phyloP scores from a whole-genome alignment of 2,329 filamentous ascomycete genomes.

The Aspergillus glaucus region DNA sequence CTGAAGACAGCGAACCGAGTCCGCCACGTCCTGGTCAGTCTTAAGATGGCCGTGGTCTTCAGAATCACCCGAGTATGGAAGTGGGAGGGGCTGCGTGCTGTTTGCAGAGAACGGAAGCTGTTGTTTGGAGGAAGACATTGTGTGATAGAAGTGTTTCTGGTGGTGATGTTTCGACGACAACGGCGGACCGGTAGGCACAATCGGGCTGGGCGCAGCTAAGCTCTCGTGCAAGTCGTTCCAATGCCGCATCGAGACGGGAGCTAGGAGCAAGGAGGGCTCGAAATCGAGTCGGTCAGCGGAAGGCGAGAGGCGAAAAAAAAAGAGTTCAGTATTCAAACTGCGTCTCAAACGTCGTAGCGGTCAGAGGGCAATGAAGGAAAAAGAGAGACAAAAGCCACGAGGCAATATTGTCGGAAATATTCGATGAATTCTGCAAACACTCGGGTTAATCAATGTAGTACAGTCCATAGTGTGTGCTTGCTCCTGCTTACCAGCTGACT shows the following conservation, averaged over 20 bases:
- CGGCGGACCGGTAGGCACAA: slow-evolving; percentile 26
- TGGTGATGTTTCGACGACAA: slow-evolving; percentile 10
- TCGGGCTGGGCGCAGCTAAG: slow-evolving; percentile 28
- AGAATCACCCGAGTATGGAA: background rate
- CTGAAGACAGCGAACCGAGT: background rate
- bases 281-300: too few relatives aligned
- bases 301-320: too few relatives aligned
- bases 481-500: background rate
- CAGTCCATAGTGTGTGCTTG: background rate
- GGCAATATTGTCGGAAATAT: background rate
- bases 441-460: slow-evolving; percentile 1
- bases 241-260: slow-evolving; percentile 23
- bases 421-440: background rate
- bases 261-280: slow-evolving; percentile 1
- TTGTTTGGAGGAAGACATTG: background rate
- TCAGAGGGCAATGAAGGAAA: background rate
- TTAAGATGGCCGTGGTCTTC: background rate
- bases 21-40: background rate
- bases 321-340: background rate
- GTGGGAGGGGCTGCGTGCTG: background rate
- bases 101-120: background rate
- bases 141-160: slow-evolving; percentile 6
- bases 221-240: slow-evolving; percentile 18
- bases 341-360: background rate
- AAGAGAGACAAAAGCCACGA: background rate